Base-by-base conservation (phyloP, 306 rosid genomes). In the Lathyrus sativus region DNA sequence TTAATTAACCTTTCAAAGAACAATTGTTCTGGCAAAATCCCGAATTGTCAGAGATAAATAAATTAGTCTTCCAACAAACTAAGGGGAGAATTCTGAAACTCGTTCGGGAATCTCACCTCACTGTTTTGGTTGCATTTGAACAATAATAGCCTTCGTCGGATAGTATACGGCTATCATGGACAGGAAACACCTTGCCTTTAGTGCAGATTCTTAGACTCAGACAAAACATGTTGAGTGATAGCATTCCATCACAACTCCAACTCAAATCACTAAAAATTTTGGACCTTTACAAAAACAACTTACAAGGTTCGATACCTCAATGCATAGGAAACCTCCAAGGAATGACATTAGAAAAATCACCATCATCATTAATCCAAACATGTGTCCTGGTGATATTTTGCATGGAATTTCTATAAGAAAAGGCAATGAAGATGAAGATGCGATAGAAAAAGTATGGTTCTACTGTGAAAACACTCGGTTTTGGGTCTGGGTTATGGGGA, bases 131-230 rank as follows among this genome's bases (percentile, higher is more conserved):
- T 37, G 50, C 65, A 68, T 57, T 51, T 76, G 46, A 48, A 74
- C 31, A 17, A 68, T n/a, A 81, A 77, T 41, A 59, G 6, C 0
- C 18, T 68, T 58, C 43, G 41, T 46, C 24, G 1, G 81, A 79
- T 0, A 58, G 3, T 6, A 53, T 79, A 51, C 81, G 81, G 12
- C 5, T 44, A 26, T 6, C 41, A 15, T 73, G 75, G 76, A 59
- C 67, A 1, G 33, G 13, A 0, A 2, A 33, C 45, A 29, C 28
- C 0, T 17, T 51, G 6, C 18, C 69, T 9, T 1, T 4, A 5
- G 6, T 83, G 22, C 60, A 45, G 13, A 11, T 64, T 50, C 77
- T 83, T 6, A 69, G 50, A n/a, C 0, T 79, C 3, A 65, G 35
- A 0, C 43, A 66, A 29, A 83, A 79, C 19, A 59, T 3, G 29